Evolutionary conservation across 2,329 filamentous ascomycete genomes (phyloP).

Genomic region (Ilyonectria destructans): DNA sequence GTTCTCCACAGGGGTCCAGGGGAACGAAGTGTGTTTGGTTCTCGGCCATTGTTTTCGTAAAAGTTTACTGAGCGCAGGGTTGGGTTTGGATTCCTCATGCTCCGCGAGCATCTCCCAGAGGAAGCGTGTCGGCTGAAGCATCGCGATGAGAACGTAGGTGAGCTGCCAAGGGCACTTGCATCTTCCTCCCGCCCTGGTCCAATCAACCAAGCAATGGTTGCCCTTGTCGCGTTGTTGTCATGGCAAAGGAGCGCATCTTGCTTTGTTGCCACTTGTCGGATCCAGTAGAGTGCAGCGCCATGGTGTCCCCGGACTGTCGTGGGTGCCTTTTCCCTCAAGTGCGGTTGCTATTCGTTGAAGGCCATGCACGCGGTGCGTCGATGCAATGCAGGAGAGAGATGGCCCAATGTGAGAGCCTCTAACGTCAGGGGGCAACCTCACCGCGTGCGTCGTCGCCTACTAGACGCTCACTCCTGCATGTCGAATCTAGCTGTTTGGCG

Average conservation of each 20-base stretch:
- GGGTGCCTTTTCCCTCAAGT: not conserved
- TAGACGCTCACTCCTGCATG: constrained; percentile 8
- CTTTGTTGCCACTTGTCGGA: constrained; percentile 28
- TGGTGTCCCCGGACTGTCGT: constrained; percentile 20
- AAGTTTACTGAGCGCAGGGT: not conserved
- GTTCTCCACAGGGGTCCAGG: constrained; percentile 20
- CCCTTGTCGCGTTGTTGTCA: constrained; percentile 25
- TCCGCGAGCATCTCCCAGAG: constrained; percentile 2
- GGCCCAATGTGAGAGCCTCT: constrained; percentile 30
- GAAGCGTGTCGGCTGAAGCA: constrained; percentile 1
- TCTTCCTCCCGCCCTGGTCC: constrained; percentile 2
- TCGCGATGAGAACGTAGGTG: constrained; percentile 12
- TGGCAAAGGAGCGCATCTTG: constrained; percentile 28
- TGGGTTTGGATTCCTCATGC: not conserved
- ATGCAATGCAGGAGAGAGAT: constrained; percentile 39
- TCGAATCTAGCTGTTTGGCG: constrained; percentile 6
- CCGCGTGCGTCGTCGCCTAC: constrained; percentile 1
- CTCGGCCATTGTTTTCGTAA: constrained; percentile 25
- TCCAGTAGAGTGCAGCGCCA: constrained; percentile 15
- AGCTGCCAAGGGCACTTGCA: constrained; percentile 3
- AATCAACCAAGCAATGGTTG: constrained; percentile 8
- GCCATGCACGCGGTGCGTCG: constrained; percentile 28
- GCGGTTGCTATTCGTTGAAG: constrained; percentile 24
- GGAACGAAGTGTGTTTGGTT: constrained; percentile 12
- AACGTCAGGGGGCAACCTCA: constrained; percentile 27